phyloP scores from a whole-genome alignment of 1,284 basidiomycete species.

The Boletellus deceptivus region DNA sequence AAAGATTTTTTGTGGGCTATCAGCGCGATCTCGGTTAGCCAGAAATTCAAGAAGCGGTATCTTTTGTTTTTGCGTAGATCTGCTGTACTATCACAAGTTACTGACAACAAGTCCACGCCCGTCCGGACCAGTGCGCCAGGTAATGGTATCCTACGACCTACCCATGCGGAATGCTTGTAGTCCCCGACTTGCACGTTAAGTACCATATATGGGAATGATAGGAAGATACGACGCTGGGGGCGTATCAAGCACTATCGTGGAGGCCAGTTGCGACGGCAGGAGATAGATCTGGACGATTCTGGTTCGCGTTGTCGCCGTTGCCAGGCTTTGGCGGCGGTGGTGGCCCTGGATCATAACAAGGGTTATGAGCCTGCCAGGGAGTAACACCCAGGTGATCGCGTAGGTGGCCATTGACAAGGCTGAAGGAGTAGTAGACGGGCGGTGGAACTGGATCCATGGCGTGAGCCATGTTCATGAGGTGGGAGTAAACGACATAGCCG shows the following conservation, averaged over 20 bases:
- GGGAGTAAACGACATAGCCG: slow-evolving; percentile 49
- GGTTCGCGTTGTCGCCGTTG: slow-evolving; percentile 22
- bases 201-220: background rate
- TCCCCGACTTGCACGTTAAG: background rate
- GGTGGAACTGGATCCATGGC: slow-evolving; percentile 41
- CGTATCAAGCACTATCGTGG: background rate
- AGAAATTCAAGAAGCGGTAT: background rate
- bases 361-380: slow-evolving; percentile 57
- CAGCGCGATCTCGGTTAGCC: background rate
- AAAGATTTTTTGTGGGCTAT: too few relatives aligned
- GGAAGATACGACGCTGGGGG: background rate
- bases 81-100: too few relatives aligned
- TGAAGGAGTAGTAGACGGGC: slow-evolving; percentile 55
- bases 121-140: slow-evolving; percentile 1
- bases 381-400: slow-evolving; percentile 35
- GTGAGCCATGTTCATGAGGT: slow-evolving; percentile 41
- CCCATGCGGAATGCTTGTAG: background rate
- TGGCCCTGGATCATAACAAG: slow-evolving; percentile 68
- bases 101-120: background rate
- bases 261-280: background rate
- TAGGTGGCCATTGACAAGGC: slow-evolving; percentile 45
- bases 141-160: background rate
- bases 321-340: slow-evolving; percentile 46
- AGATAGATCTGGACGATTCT: background rate
- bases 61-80: too few relatives aligned